Base-by-base conservation (phyloP, 1,139 yeast genomes). In the Saccharomyces uvarum region DNA sequence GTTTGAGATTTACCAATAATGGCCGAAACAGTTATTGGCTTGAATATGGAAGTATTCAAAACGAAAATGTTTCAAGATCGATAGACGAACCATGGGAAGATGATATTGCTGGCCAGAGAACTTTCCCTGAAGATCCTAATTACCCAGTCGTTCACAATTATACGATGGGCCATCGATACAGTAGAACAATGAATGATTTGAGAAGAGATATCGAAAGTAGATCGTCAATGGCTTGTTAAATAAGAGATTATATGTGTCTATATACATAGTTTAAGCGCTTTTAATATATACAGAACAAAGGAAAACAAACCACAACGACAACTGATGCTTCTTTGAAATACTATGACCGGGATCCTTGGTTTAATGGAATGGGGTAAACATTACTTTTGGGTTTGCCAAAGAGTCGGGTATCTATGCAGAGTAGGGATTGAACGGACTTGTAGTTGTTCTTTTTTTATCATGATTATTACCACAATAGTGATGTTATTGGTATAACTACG, bases 11-110 rank as follows among this genome's bases (percentile, higher is more conserved):
- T 67, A 81, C 83, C 49, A 79, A 82, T 54, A 87, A 88, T 51
- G 97, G 97, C 0, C 79, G 80, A 54, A 82, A 81, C 29, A 88
- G 88, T 62, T 90, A 90, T 67, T 93, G 98, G 98, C 72, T 93
- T 0, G 56, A 55, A 51, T 58, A 65, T 51, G 67, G 67, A 6
- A 60, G 62, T 41, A 62, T 59, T 29, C 47, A 54, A 61, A 48
- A 55, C 57, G 46, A 53, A 48, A 49, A 49, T 29, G 58, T 59
- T 13, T 42, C 55, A 78, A 77, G 57, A 61, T 57, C 16, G 66
- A 68, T 72, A 21, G 74, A 72, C 29, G 72, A 75, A 56, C 75
- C 75, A 11, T 81, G 75, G 71, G 84, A 83, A 3, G 84, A 80
- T 62, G 73, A 54, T 21, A 59, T 63, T n/a, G 66, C 61, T 1